These are phyloP conservation scores for Erodium maritimum DNA, from an alignment of 345 rosid genomes.

Conservation along the genomic window DNA sequence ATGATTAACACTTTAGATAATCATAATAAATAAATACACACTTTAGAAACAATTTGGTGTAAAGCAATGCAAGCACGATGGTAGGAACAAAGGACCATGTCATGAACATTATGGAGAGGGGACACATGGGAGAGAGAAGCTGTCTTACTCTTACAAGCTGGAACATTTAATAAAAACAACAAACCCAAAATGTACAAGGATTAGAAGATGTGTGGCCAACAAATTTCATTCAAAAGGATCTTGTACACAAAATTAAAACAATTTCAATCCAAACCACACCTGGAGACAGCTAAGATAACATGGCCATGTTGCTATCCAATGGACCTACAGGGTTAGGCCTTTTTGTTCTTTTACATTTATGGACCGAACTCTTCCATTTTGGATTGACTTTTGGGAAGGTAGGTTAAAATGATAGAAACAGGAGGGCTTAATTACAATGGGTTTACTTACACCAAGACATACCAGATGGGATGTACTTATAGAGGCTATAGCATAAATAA, in stretches of 20 bases:
- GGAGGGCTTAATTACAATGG: conserved; percentile 30
- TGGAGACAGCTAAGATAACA: neutral
- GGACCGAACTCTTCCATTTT: neutral
- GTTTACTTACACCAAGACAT: conserved; percentile 13
- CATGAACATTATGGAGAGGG: neutral
- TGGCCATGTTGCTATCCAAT: neutral
- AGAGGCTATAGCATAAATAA: neutral
- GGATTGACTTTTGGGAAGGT: neutral
- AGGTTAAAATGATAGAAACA: neutral
- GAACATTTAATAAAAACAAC: neutral
- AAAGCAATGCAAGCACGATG: no score
- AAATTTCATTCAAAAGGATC: neutral
- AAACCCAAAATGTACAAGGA: neutral
- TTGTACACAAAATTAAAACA: neutral
- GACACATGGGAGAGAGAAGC: neutral
- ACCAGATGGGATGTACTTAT: conserved; percentile 12
- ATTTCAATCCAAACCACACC: neutral
- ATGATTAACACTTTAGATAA: no score
- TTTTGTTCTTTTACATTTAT: no score
- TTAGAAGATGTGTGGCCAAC: neutral
- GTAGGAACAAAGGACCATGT: neutral
- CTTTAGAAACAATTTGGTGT: no score
- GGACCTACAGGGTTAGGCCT: no score
- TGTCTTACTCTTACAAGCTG: neutral
- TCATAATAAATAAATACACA: no score